Evolutionary conservation across 306 rosid species (phyloP), one percentile per base, ranked within the genome.

Genomic region (Trifolium dubium): DNA sequence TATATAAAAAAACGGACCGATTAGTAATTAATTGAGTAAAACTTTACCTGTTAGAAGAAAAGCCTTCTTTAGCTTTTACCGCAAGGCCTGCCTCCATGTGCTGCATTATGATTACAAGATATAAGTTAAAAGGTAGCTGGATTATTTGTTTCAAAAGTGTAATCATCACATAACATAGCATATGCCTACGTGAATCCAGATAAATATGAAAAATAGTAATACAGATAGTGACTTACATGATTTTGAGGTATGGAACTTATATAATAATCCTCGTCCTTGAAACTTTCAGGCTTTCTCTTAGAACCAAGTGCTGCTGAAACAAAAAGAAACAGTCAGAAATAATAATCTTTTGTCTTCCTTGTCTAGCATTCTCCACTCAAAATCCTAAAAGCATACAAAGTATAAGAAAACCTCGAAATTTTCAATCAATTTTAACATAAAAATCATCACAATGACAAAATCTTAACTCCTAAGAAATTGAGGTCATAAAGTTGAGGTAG

Each of bases 11-110:
- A 2, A 14, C 31, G 68, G 47, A 58, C 5, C 29, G 5, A 53
- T 44, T 39, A 17, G 28, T 5, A 67, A 77, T 46, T 51, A 64
- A 56, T 63, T 8, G 7, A 64, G 75, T 44, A 62, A 28, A 61
- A 29, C 51, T 71, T 86, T 76, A 91, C 97, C 98, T 88, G 75
- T 93, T 89, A 56, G 96, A 88, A 66, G 82, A 87, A 64, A 89
- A 88, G 50, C 83, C 96, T 58, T 80, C 86, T 53, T 86, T 88
- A 43, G 89, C 96, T 83, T 89, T 86, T 41, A 93, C 94, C 0
- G 91, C 65, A 35, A 93, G 96, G 81, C 98, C 98, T 12, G 94
- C 88, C 82, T 91, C 98, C 54, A 78, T 47, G 86, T 89, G 97
- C 98, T 93, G 92, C 69, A 55, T 83, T 83, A 67, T 67, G 59